Evolutionary conservation across 495 filamentous ascomycete genomes (phyloP).

Genomic region (Cudoniella acicularis): DNA sequence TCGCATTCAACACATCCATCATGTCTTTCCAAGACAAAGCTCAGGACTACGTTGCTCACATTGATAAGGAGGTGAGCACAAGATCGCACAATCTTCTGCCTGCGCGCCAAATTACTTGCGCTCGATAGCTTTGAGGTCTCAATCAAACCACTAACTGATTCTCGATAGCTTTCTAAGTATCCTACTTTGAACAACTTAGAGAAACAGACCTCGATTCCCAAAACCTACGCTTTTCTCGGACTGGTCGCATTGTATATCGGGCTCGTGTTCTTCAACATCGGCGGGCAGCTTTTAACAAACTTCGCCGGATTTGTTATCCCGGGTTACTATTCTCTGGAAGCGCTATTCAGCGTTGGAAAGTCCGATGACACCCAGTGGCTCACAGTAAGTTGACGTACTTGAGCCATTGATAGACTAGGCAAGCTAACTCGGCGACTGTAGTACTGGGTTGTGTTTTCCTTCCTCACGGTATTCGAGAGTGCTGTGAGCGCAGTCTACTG

Average conservation of each 20-base stretch:
- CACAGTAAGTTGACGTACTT: constrained; percentile 38
- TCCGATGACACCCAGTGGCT: constrained; percentile 89
- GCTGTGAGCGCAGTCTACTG: constrained; percentile 93
- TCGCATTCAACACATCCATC: constrained; percentile 11
- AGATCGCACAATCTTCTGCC: constrained; percentile 3
- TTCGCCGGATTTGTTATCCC: constrained; percentile 91
- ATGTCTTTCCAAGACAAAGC: constrained; percentile 90
- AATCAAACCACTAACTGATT: constrained; percentile 2
- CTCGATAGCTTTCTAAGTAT: constrained; percentile 87
- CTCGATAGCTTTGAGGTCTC: background rate
- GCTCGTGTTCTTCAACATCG: constrained; percentile 98
- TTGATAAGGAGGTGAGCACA: constrained; percentile 91
- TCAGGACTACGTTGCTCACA: constrained; percentile 81
- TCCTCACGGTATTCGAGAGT: constrained; percentile 76
- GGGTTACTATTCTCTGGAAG: constrained; percentile 91
- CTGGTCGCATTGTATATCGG: constrained; percentile 88
- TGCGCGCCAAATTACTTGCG: background rate
- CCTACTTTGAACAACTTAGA: constrained; percentile 92
- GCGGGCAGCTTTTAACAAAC: constrained; percentile 94
- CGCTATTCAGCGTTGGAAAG: constrained; percentile 78
- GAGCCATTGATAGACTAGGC: background rate
- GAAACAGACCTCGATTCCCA: constrained; percentile 90
- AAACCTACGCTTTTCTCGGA: constrained; percentile 92
- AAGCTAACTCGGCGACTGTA: constrained; percentile 37
- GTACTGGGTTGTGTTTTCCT: constrained; percentile 97